Base-by-base conservation (phyloP, 2,329 filamentous ascomycete genomes). In the Rhinocladiella mackenziei region DNA sequence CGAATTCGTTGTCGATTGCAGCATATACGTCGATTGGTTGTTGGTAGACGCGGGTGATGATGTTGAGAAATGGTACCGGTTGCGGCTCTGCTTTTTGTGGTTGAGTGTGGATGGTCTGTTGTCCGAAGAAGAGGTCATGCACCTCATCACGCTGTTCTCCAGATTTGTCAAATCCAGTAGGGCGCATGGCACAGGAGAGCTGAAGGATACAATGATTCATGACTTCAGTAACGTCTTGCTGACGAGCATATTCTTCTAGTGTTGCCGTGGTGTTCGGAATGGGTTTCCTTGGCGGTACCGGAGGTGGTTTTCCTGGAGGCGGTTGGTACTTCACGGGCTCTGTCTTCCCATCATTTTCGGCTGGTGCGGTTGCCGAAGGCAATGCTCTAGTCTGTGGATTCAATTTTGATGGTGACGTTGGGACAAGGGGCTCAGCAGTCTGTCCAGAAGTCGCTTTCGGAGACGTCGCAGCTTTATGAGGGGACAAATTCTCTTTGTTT, bases 191-290 rank as follows among this genome's bases (percentile, higher is more conserved):
- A 39, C 86, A 89, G 58, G 92, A 86, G n/a, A 96, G 73, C 38
- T 92, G 84, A 60, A 91, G 89, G 46, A 96, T 79, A 18, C 95
- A 86, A 58, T 91, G 92, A 46, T 88, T 88, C 69, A 96, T 89
- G 33, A 96, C 91, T 65, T 98, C 92, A 9, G 89, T 89, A 3
- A 96, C 91, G 65, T 98, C 92, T 66, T 98, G 89, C 60, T 98
- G 92, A 23, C 87, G 76, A 13, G 76, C 76, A 30, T 76, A 70
- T 55, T 75, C 70, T 25, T 73, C 70, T 15, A 74, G 40, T 62
- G 57, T 57, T 1, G 43, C 43, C 9, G 48, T 56, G 9, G 44
- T 38, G 14, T 39, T 47, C 23, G 48, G 38, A 6, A 47, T 18
- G 8, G 51, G 53, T 34, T 50, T 54, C 29, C 77, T 67, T 29